Evolutionary conservation across 345 rosid genomes (phyloP).

Genomic region (Erucastrum elatum): DNA sequence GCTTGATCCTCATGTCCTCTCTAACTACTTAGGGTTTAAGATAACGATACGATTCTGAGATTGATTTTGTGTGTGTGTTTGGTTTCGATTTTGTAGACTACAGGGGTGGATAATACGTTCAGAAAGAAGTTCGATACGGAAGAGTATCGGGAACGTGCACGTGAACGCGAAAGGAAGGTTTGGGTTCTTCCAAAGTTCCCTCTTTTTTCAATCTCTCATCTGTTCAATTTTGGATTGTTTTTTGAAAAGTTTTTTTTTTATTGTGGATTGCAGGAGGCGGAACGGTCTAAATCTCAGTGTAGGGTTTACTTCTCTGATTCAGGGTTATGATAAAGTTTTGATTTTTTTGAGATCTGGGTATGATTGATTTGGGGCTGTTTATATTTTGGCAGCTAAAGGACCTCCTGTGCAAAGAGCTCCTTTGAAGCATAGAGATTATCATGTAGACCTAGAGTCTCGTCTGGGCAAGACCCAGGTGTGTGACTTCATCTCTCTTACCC

Average conservation of each 20-base stretch:
- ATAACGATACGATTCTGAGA: background rate
- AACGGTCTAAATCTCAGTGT: conserved; percentile 74
- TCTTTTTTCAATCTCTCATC: background rate
- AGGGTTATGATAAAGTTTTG: background rate
- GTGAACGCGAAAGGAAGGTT: conserved; percentile 85
- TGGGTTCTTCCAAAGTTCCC: background rate
- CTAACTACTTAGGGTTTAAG: background rate
- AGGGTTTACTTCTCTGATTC: conserved; percentile 33
- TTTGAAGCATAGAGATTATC: conserved; percentile 93
- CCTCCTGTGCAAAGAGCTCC: conserved; percentile 97
- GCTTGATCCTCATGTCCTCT: background rate
- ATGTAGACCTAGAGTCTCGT: conserved; percentile 96
- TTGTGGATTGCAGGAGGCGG: conserved; percentile 57
- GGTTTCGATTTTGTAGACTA: conserved; percentile 42
- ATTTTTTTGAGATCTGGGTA: background rate
- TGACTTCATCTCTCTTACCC: background rate
- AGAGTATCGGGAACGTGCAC: conserved; percentile 80
- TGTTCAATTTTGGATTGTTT: background rate
- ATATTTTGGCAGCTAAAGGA: conserved; percentile 62
- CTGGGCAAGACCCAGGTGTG: conserved; percentile 91
- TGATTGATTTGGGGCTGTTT: background rate
- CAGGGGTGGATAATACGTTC: conserved; percentile 83
- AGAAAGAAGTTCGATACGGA: conserved; percentile 81
- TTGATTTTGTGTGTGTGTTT: conserved; percentile 7
- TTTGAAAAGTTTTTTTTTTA: background rate